Percentiles rank a stretch among this genome's conserved stretches.
Conservation (phyloP, 2,329 filamentous ascomycete genomes). For the Aspergillus thermomutatus region DNA sequence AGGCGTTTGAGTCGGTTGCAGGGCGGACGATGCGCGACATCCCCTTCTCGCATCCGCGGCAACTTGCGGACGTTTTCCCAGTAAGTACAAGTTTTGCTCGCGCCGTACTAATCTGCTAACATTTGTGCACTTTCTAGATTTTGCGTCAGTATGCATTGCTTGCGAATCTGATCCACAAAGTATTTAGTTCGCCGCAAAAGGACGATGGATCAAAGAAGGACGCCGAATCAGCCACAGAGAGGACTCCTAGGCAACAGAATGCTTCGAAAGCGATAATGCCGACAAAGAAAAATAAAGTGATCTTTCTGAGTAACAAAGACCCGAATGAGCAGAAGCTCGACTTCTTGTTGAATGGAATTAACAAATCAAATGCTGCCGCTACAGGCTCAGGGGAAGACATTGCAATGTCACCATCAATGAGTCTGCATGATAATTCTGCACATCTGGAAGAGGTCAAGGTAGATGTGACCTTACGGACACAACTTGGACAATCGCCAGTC, state of each 20-base stretch:
- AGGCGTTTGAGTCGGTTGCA: slow-evolving; percentile 39
- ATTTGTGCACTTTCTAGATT: slow-evolving; percentile 23
- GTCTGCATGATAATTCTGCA: neutral
- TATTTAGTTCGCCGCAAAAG: slow-evolving; percentile 26
- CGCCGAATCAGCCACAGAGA: slow-evolving; percentile 4
- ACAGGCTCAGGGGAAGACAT: slow-evolving; percentile 6
- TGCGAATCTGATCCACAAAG: slow-evolving; percentile 36
- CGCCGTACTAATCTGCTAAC: neutral
- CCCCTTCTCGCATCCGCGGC: slow-evolving; percentile 45
- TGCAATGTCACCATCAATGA: slow-evolving; percentile 1
- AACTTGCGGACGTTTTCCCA: slow-evolving; percentile 43
- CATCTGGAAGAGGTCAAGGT: slow-evolving; percentile 29
- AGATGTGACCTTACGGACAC: slow-evolving; percentile 38
- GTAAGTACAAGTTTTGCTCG: slow-evolving; percentile 5
- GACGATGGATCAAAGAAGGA: slow-evolving; percentile 11
- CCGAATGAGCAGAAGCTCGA: slow-evolving; percentile 52
- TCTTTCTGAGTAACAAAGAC: slow-evolving; percentile 41
- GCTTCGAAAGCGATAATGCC: slow-evolving; percentile 9
- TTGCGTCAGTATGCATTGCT: slow-evolving; percentile 45
- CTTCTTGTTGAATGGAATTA: slow-evolving; percentile 44
- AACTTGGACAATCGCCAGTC: slow-evolving; percentile 36
- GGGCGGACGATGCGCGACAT: slow-evolving; percentile 41
- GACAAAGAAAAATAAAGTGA: slow-evolving; percentile 16
- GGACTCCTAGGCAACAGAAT: slow-evolving; percentile 2
- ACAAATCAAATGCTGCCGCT: slow-evolving; percentile 1